These are phyloP conservation scores for Lolium rigidum DNA, from an alignment of 176 grass and related monocot genomes.

Conservation along the genomic window DNA sequence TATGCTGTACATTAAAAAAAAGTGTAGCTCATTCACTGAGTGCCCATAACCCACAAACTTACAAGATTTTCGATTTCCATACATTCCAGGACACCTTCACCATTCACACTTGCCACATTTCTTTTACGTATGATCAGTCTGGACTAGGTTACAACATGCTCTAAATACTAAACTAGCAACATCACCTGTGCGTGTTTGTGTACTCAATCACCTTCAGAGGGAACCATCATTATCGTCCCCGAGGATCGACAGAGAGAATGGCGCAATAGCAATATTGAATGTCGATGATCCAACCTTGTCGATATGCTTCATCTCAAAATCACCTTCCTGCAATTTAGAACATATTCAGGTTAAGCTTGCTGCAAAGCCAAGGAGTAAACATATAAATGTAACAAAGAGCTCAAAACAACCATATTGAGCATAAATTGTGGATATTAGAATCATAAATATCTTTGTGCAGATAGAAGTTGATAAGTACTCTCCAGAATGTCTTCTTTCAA, in stretches of 20 bases:
- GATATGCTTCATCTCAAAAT: conserved; percentile 86
- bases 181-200: background rate
- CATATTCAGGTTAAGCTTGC: background rate
- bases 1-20: conserved; percentile 37
- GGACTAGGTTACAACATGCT: background rate
- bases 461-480: background rate
- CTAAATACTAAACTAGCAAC: conserved; percentile 21
- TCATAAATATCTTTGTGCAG: background rate
- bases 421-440: background rate
- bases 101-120: background rate
- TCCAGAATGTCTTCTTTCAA: background rate
- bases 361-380: background rate
- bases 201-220: conserved; percentile 21
- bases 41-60: conserved; percentile 9
- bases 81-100: background rate
- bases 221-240: conserved; percentile 55
- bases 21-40: background rate
- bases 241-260: conserved; percentile 78
- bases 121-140: background rate
- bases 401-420: background rate
- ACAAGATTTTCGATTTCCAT: background rate
- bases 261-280: conserved; percentile 70
- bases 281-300: conserved; percentile 66
- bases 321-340: conserved; percentile 65
- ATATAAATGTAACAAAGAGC: conserved; percentile 4